Base-by-base conservation (phyloP, 2,329 filamentous ascomycete species). In the Ceratocystis harringtonii region DNA sequence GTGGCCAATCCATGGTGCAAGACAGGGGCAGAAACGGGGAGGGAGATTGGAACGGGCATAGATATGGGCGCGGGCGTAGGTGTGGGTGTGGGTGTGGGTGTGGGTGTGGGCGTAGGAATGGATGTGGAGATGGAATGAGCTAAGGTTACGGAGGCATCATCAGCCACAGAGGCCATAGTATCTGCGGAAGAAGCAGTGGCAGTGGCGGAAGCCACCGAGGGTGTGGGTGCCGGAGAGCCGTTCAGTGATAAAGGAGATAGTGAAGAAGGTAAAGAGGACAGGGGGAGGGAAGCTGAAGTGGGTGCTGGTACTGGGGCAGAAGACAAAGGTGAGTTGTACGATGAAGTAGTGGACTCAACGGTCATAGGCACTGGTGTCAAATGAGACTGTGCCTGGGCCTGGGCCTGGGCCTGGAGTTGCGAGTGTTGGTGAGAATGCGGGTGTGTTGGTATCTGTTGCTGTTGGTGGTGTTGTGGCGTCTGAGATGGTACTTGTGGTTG, bases 331-430 rank as follows among this genome's bases (percentile, higher is more conserved):
- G 61, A 62, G 75, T 77, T 81, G 72, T 80, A 81, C 70, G 77
- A 77, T 71, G 78, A 79, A 71, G 78, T 76, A 69, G 73, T 76
- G 70, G 78, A 79, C 71, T 81, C 80, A 69, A 73, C 62, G 50
- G 48, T 64, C 62, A 64, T 17, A 12, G 62, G 32, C 48, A 43
- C 7, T 28, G 36, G 41, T 28, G 41, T 32, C 61, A 62, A 45
- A 17, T 57, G 52, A 30, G 52, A 28, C 52, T 30, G 52, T 28
- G 22, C 5, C 22, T 57, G 52, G 0, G 17, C 52, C 52, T 57
- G 52, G 6, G 22, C 19, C 58, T 65, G 45, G 7, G 45, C 70
- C 70, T 41, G 71, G 50, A 50, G 67, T 61, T 64, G 70, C 66
- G 52, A 63, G 63, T 41, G 71, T 48, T n/a, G 19, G 7, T 43